These are phyloP conservation scores for Catharanthus roseus DNA, from an alignment of 257 asterid genomes.

Conservation along the genomic window DNA sequence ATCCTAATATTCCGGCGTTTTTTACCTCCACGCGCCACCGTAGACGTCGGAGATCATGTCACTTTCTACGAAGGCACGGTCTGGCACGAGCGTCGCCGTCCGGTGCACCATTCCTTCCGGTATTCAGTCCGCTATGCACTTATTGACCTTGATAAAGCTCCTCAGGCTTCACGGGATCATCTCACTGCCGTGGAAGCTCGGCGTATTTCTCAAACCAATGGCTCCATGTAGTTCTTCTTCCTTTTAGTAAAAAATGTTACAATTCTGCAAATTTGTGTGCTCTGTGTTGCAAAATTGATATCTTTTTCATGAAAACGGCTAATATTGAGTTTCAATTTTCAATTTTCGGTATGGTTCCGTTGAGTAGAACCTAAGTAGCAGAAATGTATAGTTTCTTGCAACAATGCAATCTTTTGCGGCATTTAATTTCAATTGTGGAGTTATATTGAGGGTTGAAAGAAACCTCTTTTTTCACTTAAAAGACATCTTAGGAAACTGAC, in stretches of 20 bases:
- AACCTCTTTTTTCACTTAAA: background rate
- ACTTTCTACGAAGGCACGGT: slow-evolving; percentile 72
- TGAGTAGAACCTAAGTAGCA: background rate
- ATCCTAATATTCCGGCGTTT: slow-evolving; percentile 53
- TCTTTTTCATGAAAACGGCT: background rate
- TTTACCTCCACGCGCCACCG: slow-evolving; percentile 14
- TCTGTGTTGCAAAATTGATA: slow-evolving; percentile 2
- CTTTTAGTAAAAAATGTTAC: background rate
- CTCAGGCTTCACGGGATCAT: slow-evolving; percentile 46
- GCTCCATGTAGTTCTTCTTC: slow-evolving; percentile 56
- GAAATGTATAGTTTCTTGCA: background rate
- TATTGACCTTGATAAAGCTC: slow-evolving; percentile 57
- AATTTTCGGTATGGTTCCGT: background rate
- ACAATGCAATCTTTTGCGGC: background rate
- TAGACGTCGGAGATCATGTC: slow-evolving; percentile 15
- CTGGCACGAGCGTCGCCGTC: slow-evolving; percentile 93
- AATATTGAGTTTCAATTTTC: background rate
- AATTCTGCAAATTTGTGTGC: background rate
- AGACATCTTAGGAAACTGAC: background rate
- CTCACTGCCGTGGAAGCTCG: slow-evolving; percentile 69
- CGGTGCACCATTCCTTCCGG: slow-evolving; percentile 78
- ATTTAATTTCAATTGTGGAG: background rate
- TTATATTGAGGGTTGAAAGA: background rate
- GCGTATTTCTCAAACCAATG: slow-evolving; percentile 49
- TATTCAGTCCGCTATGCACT: slow-evolving; percentile 84